phyloP scores from a whole-genome alignment of 2,329 filamentous ascomycete species.

The Fulvia fulva region DNA sequence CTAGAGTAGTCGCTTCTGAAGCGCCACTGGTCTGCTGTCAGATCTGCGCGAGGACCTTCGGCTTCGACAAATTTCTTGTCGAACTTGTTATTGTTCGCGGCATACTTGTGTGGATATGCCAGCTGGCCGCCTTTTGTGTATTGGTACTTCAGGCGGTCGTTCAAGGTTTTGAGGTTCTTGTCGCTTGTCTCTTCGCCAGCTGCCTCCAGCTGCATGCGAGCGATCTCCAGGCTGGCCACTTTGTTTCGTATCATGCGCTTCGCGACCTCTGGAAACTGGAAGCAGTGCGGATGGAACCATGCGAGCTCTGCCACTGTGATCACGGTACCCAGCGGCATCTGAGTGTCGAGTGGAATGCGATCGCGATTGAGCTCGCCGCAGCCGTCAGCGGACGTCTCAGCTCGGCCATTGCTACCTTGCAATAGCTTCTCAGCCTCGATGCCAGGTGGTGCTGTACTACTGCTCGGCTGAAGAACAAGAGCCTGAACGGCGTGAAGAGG shows the following conservation, averaged over 20 bases:
- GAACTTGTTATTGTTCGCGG: background rate
- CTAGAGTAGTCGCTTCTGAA: conserved; percentile 1
- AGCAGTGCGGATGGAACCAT: conserved; percentile 12
- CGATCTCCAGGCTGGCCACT: conserved; percentile 52
- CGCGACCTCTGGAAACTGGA: conserved; percentile 5
- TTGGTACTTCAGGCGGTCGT: background rate
- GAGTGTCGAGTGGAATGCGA: conserved; percentile 5
- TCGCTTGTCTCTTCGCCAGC: conserved; percentile 51
- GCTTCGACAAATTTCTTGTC: background rate
- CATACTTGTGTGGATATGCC: background rate
- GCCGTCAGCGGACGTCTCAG: background rate
- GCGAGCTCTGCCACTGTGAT: conserved; percentile 12
- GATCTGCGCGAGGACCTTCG: conserved; percentile 8
- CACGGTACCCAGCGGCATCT: conserved; percentile 9
- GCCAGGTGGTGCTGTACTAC: background rate
- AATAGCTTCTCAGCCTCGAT: background rate
- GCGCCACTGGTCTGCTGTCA: conserved; percentile 10
- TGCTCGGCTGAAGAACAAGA: background rate
- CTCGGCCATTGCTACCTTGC: background rate
- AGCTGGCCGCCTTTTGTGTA: background rate
- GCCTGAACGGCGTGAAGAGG: too few species aligned
- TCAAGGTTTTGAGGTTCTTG: conserved; percentile 49
- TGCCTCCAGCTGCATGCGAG: conserved; percentile 42
- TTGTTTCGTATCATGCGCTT: conserved; percentile 41
- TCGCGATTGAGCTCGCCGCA: background rate